Evolutionary conservation across 805 yeast genomes (phyloP), one percentile per base, ranked within the genome.

Genomic region (Saturnispora mendoncae): DNA sequence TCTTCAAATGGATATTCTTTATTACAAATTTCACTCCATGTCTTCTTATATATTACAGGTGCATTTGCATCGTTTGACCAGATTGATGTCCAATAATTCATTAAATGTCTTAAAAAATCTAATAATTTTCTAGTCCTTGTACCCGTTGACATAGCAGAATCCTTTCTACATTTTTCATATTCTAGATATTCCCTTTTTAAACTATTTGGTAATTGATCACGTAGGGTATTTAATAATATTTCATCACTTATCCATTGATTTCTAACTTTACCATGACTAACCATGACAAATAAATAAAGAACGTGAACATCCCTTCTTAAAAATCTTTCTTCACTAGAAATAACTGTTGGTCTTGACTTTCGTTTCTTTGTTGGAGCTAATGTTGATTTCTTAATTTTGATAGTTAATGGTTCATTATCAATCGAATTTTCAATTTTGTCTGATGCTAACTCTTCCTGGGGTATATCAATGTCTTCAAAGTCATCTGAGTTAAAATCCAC

Each of bases 241-340:
- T 55, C 51, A 46, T 76, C 73, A 44, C 73, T 74, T 46, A 86
- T 71, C 96, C 96, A 88, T 6, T 61, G 49, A 55, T 88, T 90
- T 20, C 95, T 68, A 3, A 75, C 52, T 0, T 67, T 66, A 0
- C 87, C 92, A 55, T 84, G 94, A 2, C 71, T 55, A 41, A 83
- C 58, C 74, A 85, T 72, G 19, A 71, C 59, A 13, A 74, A 64
- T 2, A 90, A 50, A 44, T 75, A 71, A 39, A 72, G 48, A 59
- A 75, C 70, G 55, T 88, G 97, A 7, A 76, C 57, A 0, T 57
- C 48, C 36, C 67, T 65, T 15, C 97, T 61, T 33, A 57, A 58
- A 1, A 51, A 51, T 14, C 83, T 62, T 52, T 82, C 88, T 33
- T 78, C 81, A 39, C 66, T 68, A 3, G 70, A 55, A 2, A 79